Conservation (phyloP, 1,284 basidiomycete genomes). For the Ustilago sp. region DNA sequence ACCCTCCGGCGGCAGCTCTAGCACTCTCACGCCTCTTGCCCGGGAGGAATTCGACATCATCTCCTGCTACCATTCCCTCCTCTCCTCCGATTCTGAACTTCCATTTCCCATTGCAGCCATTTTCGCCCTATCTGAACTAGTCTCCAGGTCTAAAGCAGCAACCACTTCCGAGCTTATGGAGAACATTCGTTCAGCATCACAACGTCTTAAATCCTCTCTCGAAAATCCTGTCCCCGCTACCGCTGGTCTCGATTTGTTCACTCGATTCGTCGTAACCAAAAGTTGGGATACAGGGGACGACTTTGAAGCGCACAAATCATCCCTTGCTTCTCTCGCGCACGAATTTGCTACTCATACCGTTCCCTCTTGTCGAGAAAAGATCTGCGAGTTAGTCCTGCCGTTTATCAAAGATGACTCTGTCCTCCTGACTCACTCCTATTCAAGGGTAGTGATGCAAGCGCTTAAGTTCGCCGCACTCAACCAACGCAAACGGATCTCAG, state of each 20-base stretch:
- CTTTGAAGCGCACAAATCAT: slow-evolving; percentile 83
- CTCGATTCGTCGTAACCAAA: slow-evolving; percentile 85
- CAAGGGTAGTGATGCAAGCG: slow-evolving; percentile 93
- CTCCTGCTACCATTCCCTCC: slow-evolving; percentile 53
- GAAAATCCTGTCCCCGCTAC: slow-evolving; percentile 85
- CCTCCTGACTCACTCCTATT: slow-evolving; percentile 94
- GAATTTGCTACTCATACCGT: slow-evolving; percentile 76
- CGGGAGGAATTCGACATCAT: slow-evolving; percentile 61
- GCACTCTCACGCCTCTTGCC: not conserved
- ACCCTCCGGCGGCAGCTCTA: slow-evolving; percentile 7
- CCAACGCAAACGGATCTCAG: slow-evolving; percentile 86
- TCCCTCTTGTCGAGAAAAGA: slow-evolving; percentile 81
- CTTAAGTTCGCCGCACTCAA: slow-evolving; percentile 82
- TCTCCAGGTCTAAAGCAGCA: slow-evolving; percentile 81
- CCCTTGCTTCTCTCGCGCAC: slow-evolving; percentile 81
- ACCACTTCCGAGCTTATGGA: slow-evolving; percentile 91
- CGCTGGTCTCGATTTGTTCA: slow-evolving; percentile 90
- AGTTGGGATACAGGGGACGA: slow-evolving; percentile 83
- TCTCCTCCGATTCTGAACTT: slow-evolving; percentile 73
- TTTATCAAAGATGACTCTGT: slow-evolving; percentile 93
- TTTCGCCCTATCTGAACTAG: slow-evolving; percentile 81
- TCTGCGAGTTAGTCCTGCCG: slow-evolving; percentile 86
- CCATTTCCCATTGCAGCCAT: slow-evolving; percentile 90
- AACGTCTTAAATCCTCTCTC: slow-evolving; percentile 76
- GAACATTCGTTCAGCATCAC: slow-evolving; percentile 81